phyloP scores from a whole-genome alignment of 2,329 filamentous ascomycete genomes.

The Neobulgaria alba region DNA sequence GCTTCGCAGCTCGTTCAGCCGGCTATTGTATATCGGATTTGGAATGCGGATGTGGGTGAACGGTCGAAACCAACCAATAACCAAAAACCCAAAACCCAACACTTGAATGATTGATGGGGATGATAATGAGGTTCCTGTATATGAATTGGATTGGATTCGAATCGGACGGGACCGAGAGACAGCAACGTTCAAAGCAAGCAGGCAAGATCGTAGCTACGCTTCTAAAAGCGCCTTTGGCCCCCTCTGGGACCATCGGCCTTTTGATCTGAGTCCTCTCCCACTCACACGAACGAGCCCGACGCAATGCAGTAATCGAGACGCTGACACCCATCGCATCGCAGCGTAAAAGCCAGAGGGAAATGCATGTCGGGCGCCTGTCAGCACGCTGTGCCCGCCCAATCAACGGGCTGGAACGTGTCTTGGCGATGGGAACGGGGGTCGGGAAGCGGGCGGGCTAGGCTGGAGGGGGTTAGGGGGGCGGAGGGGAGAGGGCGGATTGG shows the following conservation, averaged over 20 bases:
- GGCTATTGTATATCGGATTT: too few species aligned
- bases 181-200: too few species aligned
- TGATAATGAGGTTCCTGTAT: too few species aligned
- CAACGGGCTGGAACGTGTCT: too few species aligned
- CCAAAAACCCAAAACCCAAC: too few species aligned
- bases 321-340: not conserved
- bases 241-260: not conserved
- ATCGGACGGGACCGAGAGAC: not conserved
- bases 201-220: not conserved
- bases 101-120: too few species aligned
- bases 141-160: too few species aligned
- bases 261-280: not conserved
- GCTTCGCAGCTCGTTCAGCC: too few species aligned
- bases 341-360: not conserved
- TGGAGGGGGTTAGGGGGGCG: not conserved
- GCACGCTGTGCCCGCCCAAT: not conserved
- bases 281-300: too few species aligned
- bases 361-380: not conserved
- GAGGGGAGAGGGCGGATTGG: not conserved
- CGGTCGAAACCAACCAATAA: too few species aligned
- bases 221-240: not conserved
- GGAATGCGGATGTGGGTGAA: too few species aligned
- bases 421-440: too few species aligned
- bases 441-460: not conserved
- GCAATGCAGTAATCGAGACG: conserved; percentile 1